These are phyloP conservation scores for Chlorella sp. DNA, from an alignment of 139 green algal species.

Conservation along the genomic window DNA sequence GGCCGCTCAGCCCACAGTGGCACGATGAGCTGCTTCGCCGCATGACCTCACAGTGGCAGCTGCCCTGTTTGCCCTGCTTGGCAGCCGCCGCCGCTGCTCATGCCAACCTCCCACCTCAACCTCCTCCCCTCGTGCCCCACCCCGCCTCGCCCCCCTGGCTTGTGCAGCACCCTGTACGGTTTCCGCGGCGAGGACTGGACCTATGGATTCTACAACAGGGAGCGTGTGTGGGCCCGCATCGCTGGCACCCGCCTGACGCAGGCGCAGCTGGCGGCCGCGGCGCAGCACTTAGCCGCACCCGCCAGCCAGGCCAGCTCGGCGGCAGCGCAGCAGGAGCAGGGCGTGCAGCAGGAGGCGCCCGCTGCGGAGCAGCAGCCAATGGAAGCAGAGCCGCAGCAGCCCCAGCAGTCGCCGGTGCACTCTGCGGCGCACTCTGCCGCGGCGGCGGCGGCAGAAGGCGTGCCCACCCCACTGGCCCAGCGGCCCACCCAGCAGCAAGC, in stretches of 20 bases:
- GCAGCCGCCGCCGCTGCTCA: too few species aligned
- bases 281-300: background rate
- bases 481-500: too few species aligned
- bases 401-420: background rate
- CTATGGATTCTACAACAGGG: background rate
- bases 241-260: background rate
- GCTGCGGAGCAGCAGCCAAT: background rate
- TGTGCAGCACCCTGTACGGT: conserved; percentile 1
- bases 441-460: too few species aligned
- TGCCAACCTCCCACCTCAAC: too few species aligned
- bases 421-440: too few species aligned
- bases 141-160: background rate
- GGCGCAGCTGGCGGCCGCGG: background rate
- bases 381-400: background rate
- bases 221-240: background rate
- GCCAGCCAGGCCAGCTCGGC: background rate
- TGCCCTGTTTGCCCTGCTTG: too few species aligned
- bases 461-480: too few species aligned
- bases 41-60: too few species aligned
- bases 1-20: too few species aligned
- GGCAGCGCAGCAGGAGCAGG: background rate
- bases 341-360: background rate
- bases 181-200: background rate
- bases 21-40: too few species aligned
- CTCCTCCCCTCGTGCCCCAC: background rate